These are phyloP conservation scores for Yamadazyma atlantica DNA, from an alignment of 1,139 yeast species.

Conservation along the genomic window DNA sequence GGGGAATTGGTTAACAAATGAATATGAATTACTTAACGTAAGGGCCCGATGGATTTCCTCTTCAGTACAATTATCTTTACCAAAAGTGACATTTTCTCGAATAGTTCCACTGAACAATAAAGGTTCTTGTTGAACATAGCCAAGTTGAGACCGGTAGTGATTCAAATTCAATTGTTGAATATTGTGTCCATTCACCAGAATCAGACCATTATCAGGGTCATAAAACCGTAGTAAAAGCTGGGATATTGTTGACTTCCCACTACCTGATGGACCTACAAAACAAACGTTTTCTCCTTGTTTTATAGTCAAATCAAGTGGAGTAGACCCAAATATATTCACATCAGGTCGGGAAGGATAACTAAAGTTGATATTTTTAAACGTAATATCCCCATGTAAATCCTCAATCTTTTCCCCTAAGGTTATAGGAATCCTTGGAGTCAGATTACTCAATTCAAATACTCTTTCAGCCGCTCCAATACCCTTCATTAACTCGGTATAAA, in stretches of 20 bases:
- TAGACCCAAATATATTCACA: slow-evolving; percentile 57
- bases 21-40: slow-evolving; percentile 71
- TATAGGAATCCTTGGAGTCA: slow-evolving; percentile 66
- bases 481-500: slow-evolving; percentile 92
- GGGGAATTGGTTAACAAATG: slow-evolving; percentile 75
- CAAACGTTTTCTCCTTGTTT: slow-evolving; percentile 87
- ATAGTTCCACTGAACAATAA: slow-evolving; percentile 88
- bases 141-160: slow-evolving; percentile 68
- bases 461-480: slow-evolving; percentile 97
- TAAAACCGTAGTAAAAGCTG: slow-evolving; percentile 78
- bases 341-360: slow-evolving; percentile 87
- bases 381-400: slow-evolving; percentile 44
- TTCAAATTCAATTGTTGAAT: slow-evolving; percentile 70
- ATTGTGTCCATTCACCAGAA: slow-evolving; percentile 68
- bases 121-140: slow-evolving; percentile 94
- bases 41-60: slow-evolving; percentile 74
- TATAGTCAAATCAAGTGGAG: slow-evolving; percentile 56
- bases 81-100: slow-evolving; percentile 82
- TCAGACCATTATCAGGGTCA: slow-evolving; percentile 67
- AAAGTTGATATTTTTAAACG: slow-evolving; percentile 66
- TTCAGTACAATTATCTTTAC: slow-evolving; percentile 51
- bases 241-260: slow-evolving; percentile 91
- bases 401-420: slow-evolving; percentile 53
- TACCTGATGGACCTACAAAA: slow-evolving; percentile 94
- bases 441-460: slow-evolving; percentile 81